Evolutionary conservation across 768 basidiomycete genomes (phyloP), one percentile per base, ranked within the genome.

Genomic region (Podaxis sp.): DNA sequence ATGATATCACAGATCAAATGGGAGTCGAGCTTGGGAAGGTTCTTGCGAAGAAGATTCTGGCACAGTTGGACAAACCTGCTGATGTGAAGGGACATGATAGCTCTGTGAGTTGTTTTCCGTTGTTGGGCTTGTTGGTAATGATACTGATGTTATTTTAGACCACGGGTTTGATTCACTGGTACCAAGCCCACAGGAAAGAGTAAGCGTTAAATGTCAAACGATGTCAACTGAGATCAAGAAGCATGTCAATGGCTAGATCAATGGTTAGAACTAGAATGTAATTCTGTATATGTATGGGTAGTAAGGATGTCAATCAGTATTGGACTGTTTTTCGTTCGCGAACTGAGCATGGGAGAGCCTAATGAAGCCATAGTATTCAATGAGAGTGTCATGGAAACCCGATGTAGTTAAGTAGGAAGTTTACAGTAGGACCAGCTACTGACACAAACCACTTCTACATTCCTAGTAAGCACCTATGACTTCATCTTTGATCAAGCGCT

Each of bases 21-120:
- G 97, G 97, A 74, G 96, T 99, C 67, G 96, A 99, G 76, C 89
- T 99, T 59, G 96, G 96, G 62, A 99, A 99, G 75, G 92, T 96
- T 4, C 86, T 99, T 49, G 97, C 97, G 1, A 99, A 98, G 87
- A 90, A 90, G 69, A 99, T 99, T 70, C 83, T 99, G 56, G 83
- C 87, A 2, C 95, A 97, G 75, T 87, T 99, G 50, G 86, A 79
- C n/a, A 84, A 82, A 63, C 87, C 93, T 8, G 82, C 79, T 26
- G 89, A 95, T 67, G 93, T 95, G 65, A 82, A 78, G 63, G 92
- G 91, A 4, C 97, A 98, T 70, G 97, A 99, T 72, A 89, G 88
- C 70, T 98, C 95, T 53, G 82, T 85, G 65, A 28, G 83, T 76
- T 33, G 67, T 80, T 67, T 11, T 64, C 60, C 28, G 67, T 26